Percentiles rank a stretch among this genome's conserved stretches.
Conservation (phyloP, 257 asterid genomes). For the Salvia hispanica region DNA sequence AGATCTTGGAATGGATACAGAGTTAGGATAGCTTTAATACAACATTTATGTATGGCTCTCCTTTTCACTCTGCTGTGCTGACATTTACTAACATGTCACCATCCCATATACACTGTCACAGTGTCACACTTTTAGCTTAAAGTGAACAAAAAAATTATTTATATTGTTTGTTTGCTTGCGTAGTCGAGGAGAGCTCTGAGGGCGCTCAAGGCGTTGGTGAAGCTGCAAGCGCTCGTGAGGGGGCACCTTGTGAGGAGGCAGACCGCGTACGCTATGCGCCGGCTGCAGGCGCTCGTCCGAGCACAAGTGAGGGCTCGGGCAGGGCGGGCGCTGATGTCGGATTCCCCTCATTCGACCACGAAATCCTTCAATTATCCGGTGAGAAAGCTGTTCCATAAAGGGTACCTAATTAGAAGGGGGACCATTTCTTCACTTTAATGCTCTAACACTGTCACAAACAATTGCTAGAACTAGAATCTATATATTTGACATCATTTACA, state of each 20-base stretch:
- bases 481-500: neutral
- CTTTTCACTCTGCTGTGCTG: conserved; percentile 40
- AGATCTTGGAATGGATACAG: conserved; percentile 22
- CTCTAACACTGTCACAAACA: conserved; percentile 5
- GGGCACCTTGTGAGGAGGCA: conserved; percentile 79
- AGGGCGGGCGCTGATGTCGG: conserved; percentile 45
- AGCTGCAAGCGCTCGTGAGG: conserved; percentile 86
- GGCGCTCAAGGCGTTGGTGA: conserved; percentile 81
- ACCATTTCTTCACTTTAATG: conserved; percentile 35
- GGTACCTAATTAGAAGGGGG: conserved; percentile 26
- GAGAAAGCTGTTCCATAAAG: conserved; percentile 25
- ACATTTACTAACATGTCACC: conserved; percentile 35
- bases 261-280: conserved; percentile 55
- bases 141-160: conserved; percentile 13
- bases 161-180: neutral
- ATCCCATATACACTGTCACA: conserved; percentile 30
- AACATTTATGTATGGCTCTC: conserved; percentile 25
- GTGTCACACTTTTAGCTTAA: conserved; percentile 38
- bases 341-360: conserved; percentile 58
- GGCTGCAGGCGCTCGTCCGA: conserved; percentile 59
- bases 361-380: conserved; percentile 53
- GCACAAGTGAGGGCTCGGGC: conserved; percentile 70
- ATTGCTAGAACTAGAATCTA: neutral
- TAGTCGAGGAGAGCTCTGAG: conserved; percentile 84
- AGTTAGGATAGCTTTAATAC: conserved; percentile 32